Evolutionary conservation across 441 rosid species (phyloP), one percentile per base, ranked within the genome.

Genomic region (Isatis lusitanica): DNA sequence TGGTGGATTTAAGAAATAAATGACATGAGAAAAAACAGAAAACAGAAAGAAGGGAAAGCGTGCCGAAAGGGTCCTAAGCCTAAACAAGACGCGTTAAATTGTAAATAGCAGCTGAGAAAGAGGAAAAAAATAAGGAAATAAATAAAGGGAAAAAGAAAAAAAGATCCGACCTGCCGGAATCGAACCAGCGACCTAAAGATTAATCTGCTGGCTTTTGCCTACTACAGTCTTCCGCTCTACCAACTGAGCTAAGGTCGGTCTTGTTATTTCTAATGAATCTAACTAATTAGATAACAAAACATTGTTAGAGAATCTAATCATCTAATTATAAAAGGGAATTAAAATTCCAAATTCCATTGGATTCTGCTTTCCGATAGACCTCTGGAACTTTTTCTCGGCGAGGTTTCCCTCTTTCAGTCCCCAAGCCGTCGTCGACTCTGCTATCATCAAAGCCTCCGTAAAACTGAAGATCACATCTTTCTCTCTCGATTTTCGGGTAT

Each of bases 221-320:
- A 88, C 90, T 90, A 88, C 96, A 90, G 92, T 88, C 97, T 91
- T 92, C 96, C 94, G 97, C 94, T 88, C 96, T 92, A 63, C 92
- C 94, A 92, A 88, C 93, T 90, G 97, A 90, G 96, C 94, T 87
- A 92, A 92, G 94, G 89, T 87, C 97, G 92, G 96, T 36, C 43
- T 39, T 39, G 13, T 2, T 3, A 39, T 3, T 2, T 0, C 0
- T 1, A 4, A n/a, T 42, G 17, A 24, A 42, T 10, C 3, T 13
- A 69, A n/a, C 3, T 43, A 2, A n/a, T 13, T 39, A 39, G 0
- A 3, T 39, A 10, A 2, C 0, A 35, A 36, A 2, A 8, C 4
- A 36, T 9, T 9, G 40, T 36, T 36, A 36, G 40, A 36, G 40
- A 36, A 36, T 9, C 40, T 9, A 36, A 36, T 36, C 40, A 10